Evolutionary conservation across 306 rosid species (phyloP), one percentile per base, ranked within the genome.

Genomic region (Ormosia emarginata): DNA sequence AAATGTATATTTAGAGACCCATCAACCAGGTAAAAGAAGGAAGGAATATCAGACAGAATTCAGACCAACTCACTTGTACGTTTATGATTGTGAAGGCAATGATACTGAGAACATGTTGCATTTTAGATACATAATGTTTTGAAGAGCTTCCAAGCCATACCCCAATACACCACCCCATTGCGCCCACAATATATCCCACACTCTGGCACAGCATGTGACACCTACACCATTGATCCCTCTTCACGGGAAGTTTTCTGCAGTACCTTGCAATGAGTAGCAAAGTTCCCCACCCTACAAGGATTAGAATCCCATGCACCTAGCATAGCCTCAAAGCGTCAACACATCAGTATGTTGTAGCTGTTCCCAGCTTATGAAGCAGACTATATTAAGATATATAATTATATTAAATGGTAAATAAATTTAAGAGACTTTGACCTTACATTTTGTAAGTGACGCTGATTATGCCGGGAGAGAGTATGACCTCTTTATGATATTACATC

Each of bases 261-360:
- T 86, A 83, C 58, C 92, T 88, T 76, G 88, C 94, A 36, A 87
- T 44, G 4, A 90, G 94, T 37, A 90, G 72, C 50, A 90, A 39
- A 55, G 75, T 87, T 56, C 94, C 94, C 94, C 92, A 90, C 59
- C 94, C 94, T 59, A 87, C 72, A 13, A 88, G 62, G 32, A 59
- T 83, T 30, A 90, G 78, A 68, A 83, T 50, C 79, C 78, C 76
- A 55, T 83, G 73, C 30, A 34, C 82, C 92, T 88, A 81, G 3
- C 3, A 59, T 40, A 64, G 75, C 66, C 53, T 49, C 30, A 59
- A 74, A 70, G 24, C 24, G 0, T 24, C 24, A 24, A 24, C 24
- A 24, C 24, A 24, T 24, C 24, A 24, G 24, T 24, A 24, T 24
- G 24, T 1, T 24, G 24, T 24, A 24, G 24, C 24, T 24, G 24